phyloP scores from a whole-genome alignment of 2,329 filamentous ascomycete species.

The Chaetomium globosum region DNA sequence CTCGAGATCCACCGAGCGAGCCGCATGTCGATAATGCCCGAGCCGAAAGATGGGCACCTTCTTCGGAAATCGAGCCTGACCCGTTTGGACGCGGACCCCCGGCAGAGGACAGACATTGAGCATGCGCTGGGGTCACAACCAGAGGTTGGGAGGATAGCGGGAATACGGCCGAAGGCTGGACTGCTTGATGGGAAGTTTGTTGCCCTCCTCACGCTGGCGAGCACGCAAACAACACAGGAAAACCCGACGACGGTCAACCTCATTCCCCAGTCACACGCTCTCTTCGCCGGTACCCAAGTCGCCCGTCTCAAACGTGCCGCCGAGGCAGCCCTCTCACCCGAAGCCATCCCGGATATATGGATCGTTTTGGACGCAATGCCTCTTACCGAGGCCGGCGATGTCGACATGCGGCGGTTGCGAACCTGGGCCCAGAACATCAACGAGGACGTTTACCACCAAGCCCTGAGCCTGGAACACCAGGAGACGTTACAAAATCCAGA shows the following conservation, averaged over 20 bases:
- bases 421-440: constrained; percentile 59
- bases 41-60: constrained; percentile 30
- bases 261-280: constrained; percentile 44
- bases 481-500: constrained; percentile 43
- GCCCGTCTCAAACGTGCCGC: constrained; percentile 45
- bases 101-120: constrained; percentile 41
- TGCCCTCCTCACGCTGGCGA: constrained; percentile 50
- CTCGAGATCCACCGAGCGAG: constrained; percentile 36
- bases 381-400: constrained; percentile 44
- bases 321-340: constrained; percentile 42
- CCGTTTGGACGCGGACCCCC: constrained; percentile 28
- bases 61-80: constrained; percentile 36
- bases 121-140: constrained; percentile 46
- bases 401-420: constrained; percentile 51
- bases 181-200: constrained; percentile 54
- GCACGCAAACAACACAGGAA: constrained; percentile 36
- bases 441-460: constrained; percentile 50
- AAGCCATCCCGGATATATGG: constrained; percentile 52
- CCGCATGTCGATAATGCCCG: constrained; percentile 30
- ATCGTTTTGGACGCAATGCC: constrained; percentile 53
- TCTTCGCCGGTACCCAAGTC: constrained; percentile 48
- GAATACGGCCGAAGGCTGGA: constrained; percentile 54
- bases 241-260: constrained; percentile 44
- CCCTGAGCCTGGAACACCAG: constrained; percentile 49
- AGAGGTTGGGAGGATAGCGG: constrained; percentile 47